A percentile compares a stretch with the other conserved stretches of the same genome.
These are phyloP conservation scores for Aspergillus leporis DNA, from an alignment of 495 filamentous ascomycete species.

Conservation along the genomic window DNA sequence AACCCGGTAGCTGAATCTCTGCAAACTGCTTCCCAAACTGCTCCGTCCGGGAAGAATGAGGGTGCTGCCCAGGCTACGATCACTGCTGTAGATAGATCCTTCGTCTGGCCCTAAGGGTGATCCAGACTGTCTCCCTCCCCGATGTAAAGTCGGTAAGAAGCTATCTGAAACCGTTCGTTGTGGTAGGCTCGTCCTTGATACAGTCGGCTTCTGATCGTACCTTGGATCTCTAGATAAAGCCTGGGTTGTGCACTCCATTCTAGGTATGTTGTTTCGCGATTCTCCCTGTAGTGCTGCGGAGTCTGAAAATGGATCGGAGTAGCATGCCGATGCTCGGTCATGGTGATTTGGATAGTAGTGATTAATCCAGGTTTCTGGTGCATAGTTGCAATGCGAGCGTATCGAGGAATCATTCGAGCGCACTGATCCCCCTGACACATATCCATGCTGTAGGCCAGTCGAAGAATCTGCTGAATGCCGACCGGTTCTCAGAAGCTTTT, in stretches of 20 bases:
- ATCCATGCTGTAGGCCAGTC: constrained; percentile 14
- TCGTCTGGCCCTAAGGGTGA: constrained; percentile 4
- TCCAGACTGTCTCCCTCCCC: not conserved
- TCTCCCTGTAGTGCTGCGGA: constrained; percentile 4
- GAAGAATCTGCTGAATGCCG: constrained; percentile 11
- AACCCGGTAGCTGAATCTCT: constrained; percentile 16
- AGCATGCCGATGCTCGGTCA: not conserved
- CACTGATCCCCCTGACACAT: constrained; percentile 10
- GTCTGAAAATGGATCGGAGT: constrained; percentile 22
- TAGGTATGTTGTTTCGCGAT: not conserved
- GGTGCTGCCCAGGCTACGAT: constrained; percentile 24
- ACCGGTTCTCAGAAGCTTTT: constrained; percentile 19
- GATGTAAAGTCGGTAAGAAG: not conserved
- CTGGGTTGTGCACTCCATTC: not conserved
- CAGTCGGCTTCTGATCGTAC: not conserved
- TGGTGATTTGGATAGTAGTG: not conserved
- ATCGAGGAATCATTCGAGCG: constrained; percentile 12
- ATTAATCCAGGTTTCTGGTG: not conserved
- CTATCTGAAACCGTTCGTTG: constrained; percentile 1
- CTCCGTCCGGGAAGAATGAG: constrained; percentile 25
- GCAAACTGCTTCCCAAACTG: constrained; percentile 22
- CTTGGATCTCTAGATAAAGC: constrained; percentile 5
- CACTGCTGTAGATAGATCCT: constrained; percentile 26
- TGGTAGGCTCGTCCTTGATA: not conserved
- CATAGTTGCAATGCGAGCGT: constrained; percentile 12